A percentile compares a stretch with the other conserved stretches of the same genome.
These are phyloP conservation scores for Saccharomycopsis oosterbeekiorum DNA, from an alignment of 805 yeast genomes.

Conservation along the genomic window DNA sequence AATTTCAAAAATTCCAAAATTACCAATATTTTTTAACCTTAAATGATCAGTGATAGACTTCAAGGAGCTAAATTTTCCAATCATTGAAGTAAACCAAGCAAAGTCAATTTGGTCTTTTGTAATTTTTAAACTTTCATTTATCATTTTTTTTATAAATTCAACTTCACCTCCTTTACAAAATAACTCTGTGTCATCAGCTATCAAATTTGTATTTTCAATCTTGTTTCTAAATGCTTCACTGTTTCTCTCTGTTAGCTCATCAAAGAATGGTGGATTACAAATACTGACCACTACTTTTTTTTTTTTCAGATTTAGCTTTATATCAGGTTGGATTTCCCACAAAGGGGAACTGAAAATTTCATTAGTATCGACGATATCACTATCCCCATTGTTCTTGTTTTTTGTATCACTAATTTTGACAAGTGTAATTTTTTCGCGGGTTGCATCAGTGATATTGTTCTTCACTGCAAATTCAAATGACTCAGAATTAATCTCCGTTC, in stretches of 20 bases:
- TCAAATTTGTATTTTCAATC: constrained; percentile 20
- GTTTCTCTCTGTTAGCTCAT: constrained; percentile 16
- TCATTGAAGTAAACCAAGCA: constrained; percentile 30
- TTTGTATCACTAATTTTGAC: neutral
- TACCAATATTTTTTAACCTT: neutral
- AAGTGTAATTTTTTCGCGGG: neutral
- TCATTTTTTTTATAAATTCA: constrained; percentile 27
- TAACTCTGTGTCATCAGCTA: constrained; percentile 29
- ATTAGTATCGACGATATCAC: neutral
- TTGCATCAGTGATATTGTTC: constrained; percentile 19
- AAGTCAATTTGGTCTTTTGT: neutral
- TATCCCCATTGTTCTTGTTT: constrained; percentile 9
- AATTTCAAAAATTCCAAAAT: constrained; percentile 13
- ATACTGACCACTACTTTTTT: constrained; percentile 23
- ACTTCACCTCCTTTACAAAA: constrained; percentile 36
- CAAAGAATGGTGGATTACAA: constrained; percentile 44
- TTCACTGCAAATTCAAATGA: constrained; percentile 26
- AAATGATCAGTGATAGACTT: constrained; percentile 9
- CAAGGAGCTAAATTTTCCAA: constrained; percentile 23
- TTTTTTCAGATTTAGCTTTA: neutral
- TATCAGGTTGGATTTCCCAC: no score
- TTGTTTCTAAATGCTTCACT: constrained; percentile 10
- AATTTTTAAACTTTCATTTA: constrained; percentile 24
- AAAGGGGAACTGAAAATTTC: neutral
- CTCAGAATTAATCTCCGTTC: constrained; percentile 31